A percentile compares a stretch with the other conserved stretches of the same genome.
Conservation (phyloP, 768 basidiomycete genomes). For the Suillus spraguei region DNA sequence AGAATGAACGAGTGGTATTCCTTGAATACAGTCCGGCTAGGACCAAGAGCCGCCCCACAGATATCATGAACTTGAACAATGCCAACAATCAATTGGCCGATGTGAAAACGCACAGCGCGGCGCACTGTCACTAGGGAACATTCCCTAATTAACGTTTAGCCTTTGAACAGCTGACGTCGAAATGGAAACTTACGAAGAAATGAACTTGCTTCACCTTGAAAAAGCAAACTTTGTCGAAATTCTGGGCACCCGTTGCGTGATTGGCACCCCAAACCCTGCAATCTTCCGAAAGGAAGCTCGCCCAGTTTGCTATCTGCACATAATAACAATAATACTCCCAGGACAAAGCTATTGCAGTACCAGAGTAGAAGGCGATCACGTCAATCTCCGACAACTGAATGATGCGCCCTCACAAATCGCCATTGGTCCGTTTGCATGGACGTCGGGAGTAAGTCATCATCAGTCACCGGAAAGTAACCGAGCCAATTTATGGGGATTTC, state of each 20-base stretch:
- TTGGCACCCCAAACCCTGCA: background rate
- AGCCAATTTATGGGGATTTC: background rate
- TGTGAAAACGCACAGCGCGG: background rate
- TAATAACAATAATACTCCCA: background rate
- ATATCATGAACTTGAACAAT: background rate
- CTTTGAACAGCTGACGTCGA: background rate
- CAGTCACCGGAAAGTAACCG: background rate
- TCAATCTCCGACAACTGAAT: background rate
- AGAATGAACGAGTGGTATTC: background rate
- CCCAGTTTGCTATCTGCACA: background rate
- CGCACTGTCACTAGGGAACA: background rate
- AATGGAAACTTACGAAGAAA: background rate
- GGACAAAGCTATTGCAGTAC: background rate
- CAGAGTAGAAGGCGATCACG: background rate
- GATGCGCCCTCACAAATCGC: background rate
- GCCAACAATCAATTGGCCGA: background rate
- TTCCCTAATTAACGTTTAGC: background rate
- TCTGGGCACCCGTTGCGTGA: background rate
- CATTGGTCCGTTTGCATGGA: background rate
- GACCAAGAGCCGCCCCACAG: background rate
- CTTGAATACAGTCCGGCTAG: background rate
- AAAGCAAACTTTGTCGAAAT: background rate
- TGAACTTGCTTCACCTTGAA: background rate
- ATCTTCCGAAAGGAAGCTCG: background rate
- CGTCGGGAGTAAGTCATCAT: background rate